Evolutionary conservation across 164 flowering plant genomes (phyloP), one percentile per base, ranked within the genome.

Genomic region (Buxus sempervirens): DNA sequence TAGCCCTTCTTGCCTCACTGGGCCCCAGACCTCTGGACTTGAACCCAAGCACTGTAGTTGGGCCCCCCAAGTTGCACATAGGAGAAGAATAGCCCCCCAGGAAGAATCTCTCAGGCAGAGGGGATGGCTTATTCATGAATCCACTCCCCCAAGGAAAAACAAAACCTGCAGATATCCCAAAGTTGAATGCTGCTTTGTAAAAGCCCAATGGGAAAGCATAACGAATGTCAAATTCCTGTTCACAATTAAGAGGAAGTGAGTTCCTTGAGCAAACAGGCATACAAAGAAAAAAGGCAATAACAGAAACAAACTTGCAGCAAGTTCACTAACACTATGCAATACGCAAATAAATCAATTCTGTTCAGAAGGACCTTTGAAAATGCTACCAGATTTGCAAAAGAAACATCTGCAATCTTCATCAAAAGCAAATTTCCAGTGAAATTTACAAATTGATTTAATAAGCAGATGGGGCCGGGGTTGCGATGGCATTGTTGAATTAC

Each of bases 61-160:
- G 97, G 20, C 96, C 95, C 60, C 88, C 88, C 72, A 94, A 71
- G 23, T 83, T 68, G 69, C 97, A 90, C 69, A 94, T 84, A 53
- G 97, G 92, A 70, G 97, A 91, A 60, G 86, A 66, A 66, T 94
- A 81, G 36, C 97, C 96, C 67, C 98, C 97, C 74, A 91, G 71
- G 85, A 89, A 95, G 78, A 85, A 95, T 68, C 94, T 83, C 64
- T 92, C 96, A 23, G 90, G 88, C 55, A 88, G 58, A 49, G 88
- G 79, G 0, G 92, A 80, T n/a, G 92, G 79, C 71, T 5, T 80
- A 67, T 65, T 76, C 85, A 81, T 68, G 78, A 75, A 88, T 28
- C 94, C 94, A 51, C 65, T 74, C 28, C 96, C 96, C 96, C 95
- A 89, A 27, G 98, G 98, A 64, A 89, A 77, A 60, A 88, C 36